Conservation (phyloP, 2,329 filamentous ascomycete genomes). For the Aureobasidium mangrovei region DNA sequence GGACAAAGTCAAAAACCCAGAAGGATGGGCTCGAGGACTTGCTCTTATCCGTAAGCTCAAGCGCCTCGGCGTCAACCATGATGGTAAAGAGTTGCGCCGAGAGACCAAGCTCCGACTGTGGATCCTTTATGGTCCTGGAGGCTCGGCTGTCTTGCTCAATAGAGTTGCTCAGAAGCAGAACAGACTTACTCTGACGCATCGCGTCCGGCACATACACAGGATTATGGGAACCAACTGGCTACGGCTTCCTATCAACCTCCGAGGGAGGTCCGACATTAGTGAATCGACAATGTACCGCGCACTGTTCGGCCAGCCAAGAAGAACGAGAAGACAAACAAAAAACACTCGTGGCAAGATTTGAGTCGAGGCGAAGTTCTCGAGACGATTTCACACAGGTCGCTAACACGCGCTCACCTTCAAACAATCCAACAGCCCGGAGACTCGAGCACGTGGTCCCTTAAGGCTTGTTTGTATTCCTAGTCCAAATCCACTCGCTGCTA, state of each 20-base stretch:
- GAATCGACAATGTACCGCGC: background rate
- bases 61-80: slow-evolving; percentile 19
- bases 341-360: background rate
- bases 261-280: background rate
- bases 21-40: slow-evolving; percentile 26
- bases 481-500: slow-evolving; percentile 49
- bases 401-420: background rate
- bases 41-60: slow-evolving; percentile 22
- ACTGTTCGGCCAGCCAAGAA: background rate
- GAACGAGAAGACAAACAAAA: background rate
- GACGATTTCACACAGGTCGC: background rate
- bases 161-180: slow-evolving; percentile 16
- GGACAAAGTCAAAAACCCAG: background rate
- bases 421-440: background rate
- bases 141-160: slow-evolving; percentile 8
- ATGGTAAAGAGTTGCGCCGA: slow-evolving; percentile 17
- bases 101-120: slow-evolving; percentile 25
- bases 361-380: background rate
- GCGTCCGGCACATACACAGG: slow-evolving; percentile 25
- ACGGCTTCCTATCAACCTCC: background rate
- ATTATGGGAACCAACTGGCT: slow-evolving; percentile 19
- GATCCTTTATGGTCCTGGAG: slow-evolving; percentile 28
- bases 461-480: slow-evolving; percentile 39
- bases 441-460: background rate
- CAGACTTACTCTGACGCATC: slow-evolving; percentile 21